These are phyloP conservation scores for Pyronema omphalodes DNA, from an alignment of 495 filamentous ascomycete genomes.

Conservation along the genomic window DNA sequence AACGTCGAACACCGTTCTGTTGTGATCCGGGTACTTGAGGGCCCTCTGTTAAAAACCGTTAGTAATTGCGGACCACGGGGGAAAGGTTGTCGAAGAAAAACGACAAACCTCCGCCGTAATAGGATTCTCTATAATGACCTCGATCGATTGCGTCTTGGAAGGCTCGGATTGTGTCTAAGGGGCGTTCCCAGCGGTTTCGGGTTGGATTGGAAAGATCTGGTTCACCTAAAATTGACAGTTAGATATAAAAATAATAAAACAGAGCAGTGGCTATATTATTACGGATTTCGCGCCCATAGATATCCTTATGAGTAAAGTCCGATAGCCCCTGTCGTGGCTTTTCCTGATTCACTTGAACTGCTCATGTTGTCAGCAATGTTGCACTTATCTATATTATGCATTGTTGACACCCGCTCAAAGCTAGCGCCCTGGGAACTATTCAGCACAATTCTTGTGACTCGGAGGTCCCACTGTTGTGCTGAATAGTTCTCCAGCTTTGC, in stretches of 20 bases:
- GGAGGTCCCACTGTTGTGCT: too few species aligned
- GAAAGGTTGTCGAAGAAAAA: background rate
- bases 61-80: background rate
- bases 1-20: background rate
- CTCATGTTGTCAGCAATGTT: too few species aligned
- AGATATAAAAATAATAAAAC: too few species aligned
- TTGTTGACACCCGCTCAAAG: too few species aligned
- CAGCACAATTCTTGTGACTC: too few species aligned
- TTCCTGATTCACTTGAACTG: slow-evolving; percentile 35
- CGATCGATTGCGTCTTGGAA: slow-evolving; percentile 86
- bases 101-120: slow-evolving; percentile 3
- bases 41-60: background rate
- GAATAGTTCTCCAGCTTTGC: too few species aligned
- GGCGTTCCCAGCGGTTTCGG: slow-evolving; percentile 72
- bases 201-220: slow-evolving; percentile 93
- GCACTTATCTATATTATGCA: too few species aligned
- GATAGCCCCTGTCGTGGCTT: slow-evolving; percentile 47
- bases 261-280: too few species aligned
- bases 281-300: slow-evolving; percentile 60
- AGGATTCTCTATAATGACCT: slow-evolving; percentile 19
- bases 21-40: background rate
- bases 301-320: slow-evolving; percentile 60
- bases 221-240: slow-evolving; percentile 30
- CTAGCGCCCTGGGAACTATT: too few species aligned
- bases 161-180: slow-evolving; percentile 82